These are phyloP conservation scores for Macrotyloma uniflorum DNA, from an alignment of 306 rosid genomes.

Conservation along the genomic window DNA sequence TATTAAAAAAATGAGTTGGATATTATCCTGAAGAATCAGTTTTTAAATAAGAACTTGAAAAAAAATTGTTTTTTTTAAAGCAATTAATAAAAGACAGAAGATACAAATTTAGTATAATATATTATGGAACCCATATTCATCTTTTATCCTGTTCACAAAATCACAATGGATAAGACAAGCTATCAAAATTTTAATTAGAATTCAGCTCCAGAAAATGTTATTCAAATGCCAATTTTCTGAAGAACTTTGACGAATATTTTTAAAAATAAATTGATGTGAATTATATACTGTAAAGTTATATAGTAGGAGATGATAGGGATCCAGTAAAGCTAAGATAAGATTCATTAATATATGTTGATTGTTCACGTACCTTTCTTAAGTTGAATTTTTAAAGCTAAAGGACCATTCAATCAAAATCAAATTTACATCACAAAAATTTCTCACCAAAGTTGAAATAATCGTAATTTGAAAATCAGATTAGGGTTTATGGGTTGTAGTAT, in stretches of 20 bases:
- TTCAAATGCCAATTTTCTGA: not conserved
- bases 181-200: not conserved
- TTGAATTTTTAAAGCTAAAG: not conserved
- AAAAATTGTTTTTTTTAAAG: no score
- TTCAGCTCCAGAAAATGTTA: not conserved
- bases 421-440: not conserved
- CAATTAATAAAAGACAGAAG: no score
- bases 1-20: no score
- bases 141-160: not conserved
- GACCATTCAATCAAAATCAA: not conserved
- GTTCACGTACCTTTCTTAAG: not conserved
- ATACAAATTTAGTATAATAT: no score
- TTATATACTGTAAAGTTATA: not conserved
- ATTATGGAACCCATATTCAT: no score
- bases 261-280: not conserved
- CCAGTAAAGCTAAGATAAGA: no score
- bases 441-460: not conserved
- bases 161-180: not conserved
- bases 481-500: not conserved
- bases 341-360: not conserved
- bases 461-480: slow-evolving; percentile 3
- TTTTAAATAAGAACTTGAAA: no score
- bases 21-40: no score
- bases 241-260: not conserved
- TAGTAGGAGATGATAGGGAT: not conserved